Base-by-base conservation (phyloP, 106 monocot species). In the Triglochin maritima region DNA sequence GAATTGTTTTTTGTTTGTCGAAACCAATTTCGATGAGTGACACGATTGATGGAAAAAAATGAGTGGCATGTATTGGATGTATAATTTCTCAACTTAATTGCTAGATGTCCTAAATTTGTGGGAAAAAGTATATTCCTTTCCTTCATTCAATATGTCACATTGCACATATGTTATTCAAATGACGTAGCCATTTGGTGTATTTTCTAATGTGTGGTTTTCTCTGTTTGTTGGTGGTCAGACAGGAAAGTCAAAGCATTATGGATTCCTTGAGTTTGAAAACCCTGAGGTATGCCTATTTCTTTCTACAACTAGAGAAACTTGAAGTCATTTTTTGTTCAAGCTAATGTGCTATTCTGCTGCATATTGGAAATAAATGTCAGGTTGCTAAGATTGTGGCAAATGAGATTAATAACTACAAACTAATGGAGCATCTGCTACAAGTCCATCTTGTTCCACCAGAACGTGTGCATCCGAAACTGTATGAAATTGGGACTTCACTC, bases 381-480 rank as follows among this genome's bases (percentile, higher is more conserved):
- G 96, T 98, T 41, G 96, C 96, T 46, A 91, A 86, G 77, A 82
- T 98, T 77, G 96, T 98, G n/a, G 96, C 96, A 71, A 76, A 83
- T 77, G 88, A 88, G 78, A 91, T 91, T 44, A 79, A 98, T 60
- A 81, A 81, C 68, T 98, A 98, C 68, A 82, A 91, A 69, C 59
- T 91, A 2, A 91, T 91, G 77, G 91, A 98, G 79, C 88, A 91
- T 62, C 85, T 75, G 12, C 86, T 96, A 56, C 87, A 91, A 64
- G 70, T 96, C 71, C 74, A 82, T 49, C 77, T 84, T 54, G 65
- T 98, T 66, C 91, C 91, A 9, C 80, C 80, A 59, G 88, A 98
- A 62, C 68, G 73, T 54, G 78, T 98, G 58, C 90, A 88, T 71
- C 83, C 82, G 49, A 88, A 88, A 47, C 56, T 98, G 96, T 96